These are phyloP conservation scores for Ormosia emarginata DNA, from an alignment of 306 rosid genomes.

Conservation along the genomic window DNA sequence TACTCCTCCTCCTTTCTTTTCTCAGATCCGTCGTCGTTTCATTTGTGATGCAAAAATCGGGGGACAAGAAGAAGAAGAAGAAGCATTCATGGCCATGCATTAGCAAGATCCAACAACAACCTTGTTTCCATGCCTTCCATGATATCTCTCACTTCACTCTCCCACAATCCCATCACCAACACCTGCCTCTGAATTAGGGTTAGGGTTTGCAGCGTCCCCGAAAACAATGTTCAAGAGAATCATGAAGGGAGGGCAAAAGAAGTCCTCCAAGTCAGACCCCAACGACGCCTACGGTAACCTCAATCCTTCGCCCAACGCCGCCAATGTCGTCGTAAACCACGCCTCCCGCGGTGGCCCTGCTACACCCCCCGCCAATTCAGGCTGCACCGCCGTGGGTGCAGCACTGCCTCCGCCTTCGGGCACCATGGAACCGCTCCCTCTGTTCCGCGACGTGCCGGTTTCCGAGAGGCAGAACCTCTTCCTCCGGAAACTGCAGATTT, in stretches of 20 bases:
- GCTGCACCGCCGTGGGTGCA: neutral
- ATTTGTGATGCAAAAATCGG: slow-evolving; percentile 32
- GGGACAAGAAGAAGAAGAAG: neutral
- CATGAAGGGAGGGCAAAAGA: slow-evolving; percentile 79
- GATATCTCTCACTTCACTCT: slow-evolving; percentile 23
- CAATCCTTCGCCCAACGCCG: slow-evolving; percentile 34
- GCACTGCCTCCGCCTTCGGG: slow-evolving; percentile 53
- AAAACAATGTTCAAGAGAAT: slow-evolving; percentile 74
- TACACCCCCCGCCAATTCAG: neutral
- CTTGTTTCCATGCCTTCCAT: slow-evolving; percentile 5
- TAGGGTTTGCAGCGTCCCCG: slow-evolving; percentile 43
- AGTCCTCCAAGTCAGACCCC: slow-evolving; percentile 83
- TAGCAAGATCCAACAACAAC: slow-evolving; percentile 22
- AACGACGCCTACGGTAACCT: slow-evolving; percentile 41
- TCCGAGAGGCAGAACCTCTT: slow-evolving; percentile 73
- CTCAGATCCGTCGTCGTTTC: slow-evolving; percentile 40
- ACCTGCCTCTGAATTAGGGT: slow-evolving; percentile 44
- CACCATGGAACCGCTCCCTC: slow-evolving; percentile 60
- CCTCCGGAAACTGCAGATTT: slow-evolving; percentile 66
- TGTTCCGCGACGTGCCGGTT: slow-evolving; percentile 62
- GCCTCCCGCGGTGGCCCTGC: slow-evolving; percentile 57
- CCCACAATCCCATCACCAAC: slow-evolving; percentile 9
- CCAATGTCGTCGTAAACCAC: slow-evolving; percentile 57
- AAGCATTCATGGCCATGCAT: slow-evolving; percentile 12
- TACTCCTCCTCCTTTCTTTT: neutral